Evolutionary conservation across 345 rosid species (phyloP), one percentile per base, ranked within the genome.

Genomic region (Eucalyptus urophylla): DNA sequence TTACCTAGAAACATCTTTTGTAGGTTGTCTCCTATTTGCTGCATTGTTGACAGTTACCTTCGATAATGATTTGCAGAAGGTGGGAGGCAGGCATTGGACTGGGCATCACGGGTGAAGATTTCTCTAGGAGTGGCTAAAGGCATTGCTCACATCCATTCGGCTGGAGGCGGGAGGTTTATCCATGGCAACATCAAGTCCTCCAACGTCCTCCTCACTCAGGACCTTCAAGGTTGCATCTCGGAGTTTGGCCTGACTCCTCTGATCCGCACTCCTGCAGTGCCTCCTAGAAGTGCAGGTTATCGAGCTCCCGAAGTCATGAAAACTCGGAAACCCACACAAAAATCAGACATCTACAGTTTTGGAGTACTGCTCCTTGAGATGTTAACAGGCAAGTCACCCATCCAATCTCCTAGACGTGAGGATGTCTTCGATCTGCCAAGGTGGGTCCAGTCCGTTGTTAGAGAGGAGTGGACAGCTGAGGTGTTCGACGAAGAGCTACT

Each of bases 391-490:
- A 97, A 96, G 92, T 93, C 94, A n/a, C 97, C 97, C 12, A 92
- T 94, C 86, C 95, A 94, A 91, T 89, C 95, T 51, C 89, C 94
- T 0, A 94, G 96, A 56, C 93, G 92, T 14, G 97, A 95, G 53
- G 97, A 95, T 17, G 93, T 91, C 54, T 94, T 95, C 56, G 99
- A 97, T 89, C 94, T 97, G 51, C 99, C 98, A 8, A 94, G 93
- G 60, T 97, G 99, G 99, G 99, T 96, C 50, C 98, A 95, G 90
- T 96, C 99, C 4, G 97, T 96, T 72, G 97, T 97, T 86, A 91
- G 96, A 69, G 99, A 97, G 92, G 98, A 97, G 90, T 97, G 99
- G 99, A 96, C 99, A 14, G 95, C 98, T 0, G 99, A 97, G 93
- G 99, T 97, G 89, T 97, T 96, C 88, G 99, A 96, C 21, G 94